Conservation (phyloP, 164 flowering plant genomes). For the Vitis rotundifolia region DNA sequence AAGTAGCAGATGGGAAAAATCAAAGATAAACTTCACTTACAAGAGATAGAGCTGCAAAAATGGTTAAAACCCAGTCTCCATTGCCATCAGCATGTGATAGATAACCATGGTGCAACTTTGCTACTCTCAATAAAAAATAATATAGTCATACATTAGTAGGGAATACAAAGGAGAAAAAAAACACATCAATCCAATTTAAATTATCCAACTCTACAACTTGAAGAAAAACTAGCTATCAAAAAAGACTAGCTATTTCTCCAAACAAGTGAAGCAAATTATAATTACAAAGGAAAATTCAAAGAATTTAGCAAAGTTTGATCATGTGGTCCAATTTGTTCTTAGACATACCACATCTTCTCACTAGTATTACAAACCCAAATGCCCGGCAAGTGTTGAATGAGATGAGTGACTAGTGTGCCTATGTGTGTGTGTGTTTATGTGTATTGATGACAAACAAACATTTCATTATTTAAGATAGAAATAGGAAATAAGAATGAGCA, state of each 20-base stretch:
- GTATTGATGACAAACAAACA: too few relatives aligned
- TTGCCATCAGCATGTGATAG: conserved; percentile 89
- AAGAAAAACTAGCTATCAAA: background rate
- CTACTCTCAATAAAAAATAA: conserved; percentile 30
- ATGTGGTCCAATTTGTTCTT: conserved; percentile 1
- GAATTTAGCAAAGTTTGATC: background rate
- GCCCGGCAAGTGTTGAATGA: background rate
- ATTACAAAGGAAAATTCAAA: background rate
- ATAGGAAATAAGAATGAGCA: too few relatives aligned
- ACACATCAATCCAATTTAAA: background rate
- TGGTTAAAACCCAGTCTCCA: conserved; percentile 97
- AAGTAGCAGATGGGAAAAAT: conserved; percentile 1
- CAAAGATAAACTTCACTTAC: conserved; percentile 43
- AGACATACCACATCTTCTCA: background rate
- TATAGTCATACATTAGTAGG: background rate
- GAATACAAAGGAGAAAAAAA: background rate
- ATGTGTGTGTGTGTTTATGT: too few relatives aligned
- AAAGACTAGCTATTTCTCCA: too few relatives aligned
- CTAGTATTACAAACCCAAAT: background rate
- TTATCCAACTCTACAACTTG: background rate
- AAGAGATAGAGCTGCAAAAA: conserved; percentile 78
- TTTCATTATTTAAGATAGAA: too few relatives aligned
- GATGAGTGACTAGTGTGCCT: too few relatives aligned
- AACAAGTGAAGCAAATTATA: too few relatives aligned
- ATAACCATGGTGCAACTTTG: conserved; percentile 83